Evolutionary conservation across 192 early-diverging fungal genomes (phyloP), one percentile per base, ranked within the genome.

Genomic region (Coemansia sp.): DNA sequence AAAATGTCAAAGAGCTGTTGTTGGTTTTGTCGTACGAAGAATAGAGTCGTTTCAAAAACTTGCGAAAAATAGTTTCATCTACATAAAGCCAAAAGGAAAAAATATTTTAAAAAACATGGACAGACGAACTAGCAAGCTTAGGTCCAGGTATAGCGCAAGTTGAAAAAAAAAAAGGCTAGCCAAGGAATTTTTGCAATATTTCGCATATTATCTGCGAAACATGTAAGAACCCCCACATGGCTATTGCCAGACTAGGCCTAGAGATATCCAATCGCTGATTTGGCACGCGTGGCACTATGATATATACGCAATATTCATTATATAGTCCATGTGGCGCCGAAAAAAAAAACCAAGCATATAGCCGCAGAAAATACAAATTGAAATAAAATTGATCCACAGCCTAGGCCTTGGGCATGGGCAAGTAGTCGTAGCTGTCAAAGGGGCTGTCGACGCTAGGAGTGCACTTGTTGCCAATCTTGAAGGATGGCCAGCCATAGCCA

Each of bases 401-500:
- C 50, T 68, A 64, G 46, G 72, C 50, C 12, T 57, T 70, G 40
- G 74, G 71, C 66, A 78, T 75, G 50, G 81, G 70, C 58, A 64
- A 62, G 33, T 78, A 83, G 52, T 75, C 76, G 36, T 66, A 60
- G 29, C 70, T 46, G 58, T 71, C 73, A 43, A 77, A 78, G 24
- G 70, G 70, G 9, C 73, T 78, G 6, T 47, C 12, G 15, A 65
- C 66, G 47, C 72, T 83, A 58, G 72, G 69, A 40, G 67, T 74
- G 71, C 81, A 86, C 50, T 70, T 73, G 69, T 72, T 73, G 71
- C 65, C 62, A 20, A 84, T n/a, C 65, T 80, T 76, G 67, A 75
- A 86, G 20, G 83, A 83, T 7, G 85, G 85, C 68, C 72, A 74
- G 39, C 64, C 53, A 49, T 84, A 86, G 53, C 79, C 76, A 38